Evolutionary conservation across 2,329 filamentous ascomycete genomes (phyloP).

Genomic region (Talaromyces sp.): DNA sequence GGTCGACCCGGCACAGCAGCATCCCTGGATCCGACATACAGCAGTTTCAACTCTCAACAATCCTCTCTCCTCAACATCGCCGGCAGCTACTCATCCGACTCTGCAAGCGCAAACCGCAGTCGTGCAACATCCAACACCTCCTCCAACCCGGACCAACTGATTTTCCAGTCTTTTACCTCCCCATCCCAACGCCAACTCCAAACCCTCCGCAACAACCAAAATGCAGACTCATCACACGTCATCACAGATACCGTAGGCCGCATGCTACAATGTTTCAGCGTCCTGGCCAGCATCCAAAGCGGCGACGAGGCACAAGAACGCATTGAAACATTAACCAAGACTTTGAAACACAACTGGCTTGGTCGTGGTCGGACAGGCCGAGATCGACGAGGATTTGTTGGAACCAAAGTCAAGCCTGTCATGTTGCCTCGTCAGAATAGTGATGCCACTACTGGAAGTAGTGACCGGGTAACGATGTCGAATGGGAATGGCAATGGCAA

Average conservation of each 20-base stretch:
- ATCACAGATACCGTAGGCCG: slow-evolving; percentile 92
- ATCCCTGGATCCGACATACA: slow-evolving; percentile 67
- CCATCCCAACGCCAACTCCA: slow-evolving; percentile 33
- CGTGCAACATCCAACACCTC: slow-evolving; percentile 84
- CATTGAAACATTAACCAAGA: slow-evolving; percentile 76
- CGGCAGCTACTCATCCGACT: slow-evolving; percentile 49
- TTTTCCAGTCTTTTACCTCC: slow-evolving; percentile 40
- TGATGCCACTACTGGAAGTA: slow-evolving; percentile 22
- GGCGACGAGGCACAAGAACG: slow-evolving; percentile 69
- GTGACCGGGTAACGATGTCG: slow-evolving; percentile 14
- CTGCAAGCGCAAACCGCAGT: slow-evolving; percentile 56
- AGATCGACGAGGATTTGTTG: slow-evolving; percentile 85
- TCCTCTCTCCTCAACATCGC: slow-evolving; percentile 69
- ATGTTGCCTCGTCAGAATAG: slow-evolving; percentile 15
- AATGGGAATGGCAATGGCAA: slow-evolving; percentile 6
- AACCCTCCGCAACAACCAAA: slow-evolving; percentile 27
- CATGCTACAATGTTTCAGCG: slow-evolving; percentile 94
- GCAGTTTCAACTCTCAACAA: slow-evolving; percentile 70
- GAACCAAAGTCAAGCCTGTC: slow-evolving; percentile 48
- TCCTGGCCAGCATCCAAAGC: slow-evolving; percentile 70
- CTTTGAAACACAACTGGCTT: slow-evolving; percentile 95
- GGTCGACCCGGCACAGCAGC: slow-evolving; percentile 67
- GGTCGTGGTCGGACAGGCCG: slow-evolving; percentile 82
- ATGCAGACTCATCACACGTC: slow-evolving; percentile 53
- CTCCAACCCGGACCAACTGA: slow-evolving; percentile 41